phyloP scores from a whole-genome alignment of 495 filamentous ascomycete species.

The Opeltia flavorubescens region DNA sequence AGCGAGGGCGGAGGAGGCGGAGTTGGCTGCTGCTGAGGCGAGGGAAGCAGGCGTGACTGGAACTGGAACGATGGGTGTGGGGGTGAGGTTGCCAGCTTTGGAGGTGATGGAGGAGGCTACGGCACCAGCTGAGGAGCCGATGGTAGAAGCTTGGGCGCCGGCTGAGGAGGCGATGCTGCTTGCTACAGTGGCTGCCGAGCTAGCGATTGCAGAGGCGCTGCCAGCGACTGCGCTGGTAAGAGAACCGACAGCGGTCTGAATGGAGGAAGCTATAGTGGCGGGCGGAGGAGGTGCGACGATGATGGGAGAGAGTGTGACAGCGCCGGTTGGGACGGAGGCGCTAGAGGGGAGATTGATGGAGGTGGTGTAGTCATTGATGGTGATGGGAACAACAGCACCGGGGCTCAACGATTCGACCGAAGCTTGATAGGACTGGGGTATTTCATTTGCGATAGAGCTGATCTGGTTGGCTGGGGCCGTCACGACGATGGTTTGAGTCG shows the following conservation, averaged over 20 bases:
- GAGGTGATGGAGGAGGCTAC: slow-evolving; percentile 3
- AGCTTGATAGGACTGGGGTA: background rate
- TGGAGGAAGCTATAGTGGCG: background rate
- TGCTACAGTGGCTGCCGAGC: background rate
- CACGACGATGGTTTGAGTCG: slow-evolving; percentile 2
- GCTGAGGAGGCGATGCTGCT: slow-evolving; percentile 4
- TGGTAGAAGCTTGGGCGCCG: slow-evolving; percentile 1
- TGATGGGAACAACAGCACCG: background rate
- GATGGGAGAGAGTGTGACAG: slow-evolving; percentile 6
- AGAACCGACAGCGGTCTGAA: slow-evolving; percentile 10
- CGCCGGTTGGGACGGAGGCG: slow-evolving; percentile 4
- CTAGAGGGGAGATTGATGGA: background rate
- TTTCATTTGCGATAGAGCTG: slow-evolving; percentile 3
- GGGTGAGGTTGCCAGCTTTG: too few relatives aligned
- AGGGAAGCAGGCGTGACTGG: slow-evolving; percentile 4
- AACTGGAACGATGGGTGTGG: slow-evolving; percentile 6
- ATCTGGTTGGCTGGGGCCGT: slow-evolving; percentile 1
- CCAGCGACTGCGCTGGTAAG: slow-evolving; percentile 7
- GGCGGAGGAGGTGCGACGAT: background rate
- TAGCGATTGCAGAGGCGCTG: slow-evolving; percentile 1
- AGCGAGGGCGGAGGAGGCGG: slow-evolving; percentile 4
- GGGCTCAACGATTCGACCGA: background rate
- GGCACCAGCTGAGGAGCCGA: slow-evolving; percentile 2
- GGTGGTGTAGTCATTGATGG: slow-evolving; percentile 4
- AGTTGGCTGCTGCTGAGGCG: background rate